Base-by-base conservation (phyloP, 75 land plant genomes). In the Cupressus sempervirens region DNA sequence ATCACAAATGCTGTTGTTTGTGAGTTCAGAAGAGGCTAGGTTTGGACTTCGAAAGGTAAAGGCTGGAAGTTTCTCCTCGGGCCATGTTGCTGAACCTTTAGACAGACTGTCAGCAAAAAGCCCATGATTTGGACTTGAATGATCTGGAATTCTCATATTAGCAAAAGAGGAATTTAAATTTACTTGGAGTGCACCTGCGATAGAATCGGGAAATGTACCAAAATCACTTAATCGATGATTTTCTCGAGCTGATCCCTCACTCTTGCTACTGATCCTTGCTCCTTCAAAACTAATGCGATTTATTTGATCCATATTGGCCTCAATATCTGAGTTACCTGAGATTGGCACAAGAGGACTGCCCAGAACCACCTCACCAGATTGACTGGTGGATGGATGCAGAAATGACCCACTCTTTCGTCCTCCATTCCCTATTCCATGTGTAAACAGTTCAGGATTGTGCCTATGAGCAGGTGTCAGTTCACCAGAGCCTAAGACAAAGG, bases 61-160 rank as follows among this genome's bases (percentile, higher is more conserved):
- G 26, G 88, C 29, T 45, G 88, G 80, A 18, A 93, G 90, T 82
- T 93, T 93, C 79, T 94, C 98, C 82, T 97, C 97, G 0, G 95
- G 93, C 94, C 96, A 95, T 23, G 95, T 91, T 34, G 91, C 90
- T 34, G 98, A 91, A 12, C 83, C 83, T 82, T 82, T 82, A 35
- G 83, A 82, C 62, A 82, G 13, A 82, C 56, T 54, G 5, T 82
- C 83, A 5, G 20, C 58, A 3, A 48, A 82, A 35, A 54, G 20
- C 36, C 83, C 65, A 34, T 82, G 65, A 54, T 82, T 82, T 54
- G 54, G 62, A 18, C 83, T 54, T 32, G 65, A 82, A 30, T 54
- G 83, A 34, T 82, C 62, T 23, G 53, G 62, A 35, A 14, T n/a
- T 32, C 83, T 52, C 3, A n/a, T 65, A 82, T 58, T 15, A 82